Evolutionary conservation across 257 asterid genomes (phyloP), one percentile per base, ranked within the genome.

Genomic region (Nemophila menziesii): DNA sequence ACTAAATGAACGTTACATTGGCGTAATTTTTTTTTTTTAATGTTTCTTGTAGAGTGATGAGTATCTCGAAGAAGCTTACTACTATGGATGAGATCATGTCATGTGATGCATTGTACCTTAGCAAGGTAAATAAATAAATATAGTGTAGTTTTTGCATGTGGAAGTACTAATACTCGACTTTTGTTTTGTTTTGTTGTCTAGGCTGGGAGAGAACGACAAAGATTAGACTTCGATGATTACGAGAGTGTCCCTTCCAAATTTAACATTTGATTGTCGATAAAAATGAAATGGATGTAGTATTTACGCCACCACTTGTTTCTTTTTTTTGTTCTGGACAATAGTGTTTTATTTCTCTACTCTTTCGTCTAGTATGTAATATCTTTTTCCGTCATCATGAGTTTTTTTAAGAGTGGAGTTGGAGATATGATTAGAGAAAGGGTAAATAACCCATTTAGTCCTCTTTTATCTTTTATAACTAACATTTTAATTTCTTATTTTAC

Each of bases 161-260:
- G 17, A 46, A 18, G 8, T 40, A 46, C 9, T 50, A 45, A 23
- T 19, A 22, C 8, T 16, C 15, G 37, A n/a, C n/a, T n/a, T n/a
- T n/a, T n/a, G n/a, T n/a, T n/a, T 15, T 37, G 14, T 50, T 45
- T 22, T 39, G 22, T 13, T 34, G 22, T 46, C 40, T 68, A 89
- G 98, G 82, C 57, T 34, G 96, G 98, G 39, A 79, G 79, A 71
- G 98, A 89, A 65, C 79, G 92, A 20, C 94, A 82, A 55, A 62
- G 96, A 67, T 77, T 78, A 34, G 96, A 89, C 52, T 81, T 78
- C 41, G 98, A 89, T 36, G 98, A 89, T 71, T 72, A 80, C 27
- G 98, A 89, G 16, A 27, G 71, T 0, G 94, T 84, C 44, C 98
- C 98, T 8, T 55, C 82, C 1, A 89, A 72, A 60, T 78, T 74